Evolutionary conservation across 2,329 filamentous ascomycete species (phyloP).

Genomic region (Colletotrichum sp.): DNA sequence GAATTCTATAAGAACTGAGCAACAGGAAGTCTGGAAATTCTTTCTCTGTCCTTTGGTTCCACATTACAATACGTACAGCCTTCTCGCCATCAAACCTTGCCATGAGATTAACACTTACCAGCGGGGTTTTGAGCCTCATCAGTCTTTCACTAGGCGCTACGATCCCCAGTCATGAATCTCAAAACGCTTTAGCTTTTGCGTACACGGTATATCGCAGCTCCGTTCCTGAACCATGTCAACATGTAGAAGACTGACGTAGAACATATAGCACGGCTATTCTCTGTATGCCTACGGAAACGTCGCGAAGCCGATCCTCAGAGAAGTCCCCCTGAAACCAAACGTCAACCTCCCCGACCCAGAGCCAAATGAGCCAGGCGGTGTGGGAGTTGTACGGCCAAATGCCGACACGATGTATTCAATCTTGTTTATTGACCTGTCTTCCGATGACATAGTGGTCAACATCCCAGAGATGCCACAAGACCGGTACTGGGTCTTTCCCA

Average conservation of each 20-base stretch:
- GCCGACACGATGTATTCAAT: background rate
- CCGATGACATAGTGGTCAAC: background rate
- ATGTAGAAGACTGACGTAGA: background rate
- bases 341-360: background rate
- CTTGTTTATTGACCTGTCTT: background rate
- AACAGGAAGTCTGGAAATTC: fast-evolving
- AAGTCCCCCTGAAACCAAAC: background rate
- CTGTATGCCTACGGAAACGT: background rate
- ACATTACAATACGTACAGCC: fast-evolving
- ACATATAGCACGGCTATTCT: background rate
- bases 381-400: background rate
- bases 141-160: background rate
- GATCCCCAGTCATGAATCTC: background rate
- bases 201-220: background rate
- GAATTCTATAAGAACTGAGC: background rate
- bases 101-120: background rate
- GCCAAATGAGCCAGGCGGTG: background rate
- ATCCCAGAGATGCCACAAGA: background rate
- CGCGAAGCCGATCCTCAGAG: background rate
- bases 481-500: background rate
- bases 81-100: background rate
- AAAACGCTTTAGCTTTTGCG: background rate
- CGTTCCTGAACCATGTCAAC: fast-evolving
- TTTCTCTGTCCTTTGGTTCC: fast-evolving
- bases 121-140: background rate